Base-by-base conservation (phyloP, 805 yeast species). In the Blastobotrys parvus region DNA sequence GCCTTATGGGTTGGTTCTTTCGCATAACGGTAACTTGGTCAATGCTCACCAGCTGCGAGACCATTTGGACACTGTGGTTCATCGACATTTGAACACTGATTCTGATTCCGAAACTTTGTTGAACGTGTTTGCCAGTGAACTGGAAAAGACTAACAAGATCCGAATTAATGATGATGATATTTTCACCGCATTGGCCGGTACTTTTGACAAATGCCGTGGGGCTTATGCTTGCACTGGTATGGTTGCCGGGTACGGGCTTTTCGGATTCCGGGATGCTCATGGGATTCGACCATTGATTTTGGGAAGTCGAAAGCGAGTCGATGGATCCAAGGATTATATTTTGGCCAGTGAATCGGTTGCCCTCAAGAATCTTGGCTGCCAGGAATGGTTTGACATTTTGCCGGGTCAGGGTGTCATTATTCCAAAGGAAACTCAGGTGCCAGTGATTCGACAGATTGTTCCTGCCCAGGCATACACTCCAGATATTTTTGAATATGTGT, bases 391-490 rank as follows among this genome's bases (percentile, higher is more conserved):
- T 55, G 98, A 92, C 61, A 67, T 92, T 42, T 68, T 74, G 48
- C 98, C 98, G 0, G 98, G 98, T 58, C 96, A 92, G 67, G 97
- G 96, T 15, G 95, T 92, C 35, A 84, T 92, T 52, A 82, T 90
- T 55, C 89, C 88, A 48, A 89, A 90, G 64, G 75, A 74, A 52
- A 69, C 78, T 38, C 69, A 77, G 63, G 62, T 62, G 40, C 95
- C 96, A 7, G 88, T 86, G 62, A 80, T 84, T 63, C 77, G 77
- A 53, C 97, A 92, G 67, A 88, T 90, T 37, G 92, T 81, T 6
- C 82, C 83, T 48, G 74, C 80, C 50, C 71, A 72, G 59, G 66
- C 81, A 2, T 89, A 88, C 64, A 80, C 96, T 13, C 98, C 98
- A 5, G 97, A 94, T 67, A 79, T 92, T 49, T 92, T 92, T 57